Base-by-base conservation (phyloP, 2,329 filamentous ascomycete species). In the Iodosphaeria phyllophila region DNA sequence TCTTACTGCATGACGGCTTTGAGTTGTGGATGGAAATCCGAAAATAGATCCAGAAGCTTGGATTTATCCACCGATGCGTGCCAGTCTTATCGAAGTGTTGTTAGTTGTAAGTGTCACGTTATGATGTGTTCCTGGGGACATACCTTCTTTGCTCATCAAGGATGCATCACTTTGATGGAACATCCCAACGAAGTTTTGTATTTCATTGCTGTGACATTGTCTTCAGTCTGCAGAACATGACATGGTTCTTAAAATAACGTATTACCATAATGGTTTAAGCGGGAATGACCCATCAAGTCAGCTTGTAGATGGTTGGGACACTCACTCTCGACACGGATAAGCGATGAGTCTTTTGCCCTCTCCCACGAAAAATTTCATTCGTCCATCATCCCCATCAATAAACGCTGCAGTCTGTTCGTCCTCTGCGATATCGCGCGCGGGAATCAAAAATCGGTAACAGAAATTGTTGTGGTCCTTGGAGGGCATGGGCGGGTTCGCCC, bases 401-500 rank as follows among this genome's bases (percentile, higher is more conserved):
- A 47, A 42, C 13, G 35, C 33, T 1, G 35, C 34, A 4, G 46
- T 47, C 11, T 42, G 32, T 5, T 41, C 38, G 23, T 48, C 41
- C 3, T 31, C 32, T 10, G 30, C 33, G 20, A 50, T 33, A 12
- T 44, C 40, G 5, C 30, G 22, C 1, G 42, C 31, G 8, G 42
- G 37, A n/a, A 53, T 47, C 20, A 51, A 36, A 29, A 51, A 49
- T 7, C 50, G 41, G 31, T 46, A 50, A 15, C 39, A 46, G 26
- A 36, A 30, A 31, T 47, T 34, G 28, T 43, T 31, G 28, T 34
- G 13, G 27, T 35, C 24, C 20, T 28, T 26, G n/a, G 28, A 26
- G 23, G 27, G 16, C 31, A 26, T 23, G 31, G 25, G 28, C 31
- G 30, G 14, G 29, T 34, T 28, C 26, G 11, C 22, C 29, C 42